phyloP scores from a whole-genome alignment of 768 basidiomycete genomes.

The Mycena olivaceomarginata region DNA sequence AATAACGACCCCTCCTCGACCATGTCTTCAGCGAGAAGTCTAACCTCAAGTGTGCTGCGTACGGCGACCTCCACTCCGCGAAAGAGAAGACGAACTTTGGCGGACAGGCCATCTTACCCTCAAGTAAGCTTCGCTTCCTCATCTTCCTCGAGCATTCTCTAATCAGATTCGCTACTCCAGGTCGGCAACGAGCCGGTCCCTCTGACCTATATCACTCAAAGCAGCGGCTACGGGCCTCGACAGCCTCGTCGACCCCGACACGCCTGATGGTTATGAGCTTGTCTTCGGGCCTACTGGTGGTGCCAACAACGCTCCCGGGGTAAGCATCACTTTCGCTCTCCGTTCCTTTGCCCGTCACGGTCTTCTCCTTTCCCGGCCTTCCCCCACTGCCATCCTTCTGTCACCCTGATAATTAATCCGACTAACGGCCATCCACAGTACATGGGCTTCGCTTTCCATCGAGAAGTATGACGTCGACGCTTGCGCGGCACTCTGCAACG shows the following conservation, averaged over 20 bases:
- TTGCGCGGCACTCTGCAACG: constrained; percentile 37
- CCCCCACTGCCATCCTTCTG: too few relatives aligned
- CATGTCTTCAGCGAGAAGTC: constrained; percentile 61
- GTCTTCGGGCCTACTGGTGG: constrained; percentile 63
- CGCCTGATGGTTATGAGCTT: constrained; percentile 66
- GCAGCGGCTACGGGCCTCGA: constrained; percentile 64
- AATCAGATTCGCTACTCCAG: constrained; percentile 30
- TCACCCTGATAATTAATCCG: neutral
- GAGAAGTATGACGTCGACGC: constrained; percentile 41
- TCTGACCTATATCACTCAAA: constrained; percentile 65
- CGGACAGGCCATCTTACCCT: constrained; percentile 63
- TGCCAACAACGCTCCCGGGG: neutral
- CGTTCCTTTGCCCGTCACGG: neutral
- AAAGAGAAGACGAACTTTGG: constrained; percentile 67
- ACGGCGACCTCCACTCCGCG: constrained; percentile 64
- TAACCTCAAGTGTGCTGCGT: constrained; percentile 69
- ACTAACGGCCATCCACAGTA: neutral
- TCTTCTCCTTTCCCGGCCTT: neutral
- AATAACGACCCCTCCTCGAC: constrained; percentile 64
- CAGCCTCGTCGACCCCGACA: constrained; percentile 59
- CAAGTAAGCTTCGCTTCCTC: constrained; percentile 30
- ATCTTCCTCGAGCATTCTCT: neutral
- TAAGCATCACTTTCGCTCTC: neutral
- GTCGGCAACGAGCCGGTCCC: constrained; percentile 41
- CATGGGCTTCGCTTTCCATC: constrained; percentile 41